Evolutionary conservation across 2,329 filamentous ascomycete genomes (phyloP).

Genomic region (Ophiostoma piceae): DNA sequence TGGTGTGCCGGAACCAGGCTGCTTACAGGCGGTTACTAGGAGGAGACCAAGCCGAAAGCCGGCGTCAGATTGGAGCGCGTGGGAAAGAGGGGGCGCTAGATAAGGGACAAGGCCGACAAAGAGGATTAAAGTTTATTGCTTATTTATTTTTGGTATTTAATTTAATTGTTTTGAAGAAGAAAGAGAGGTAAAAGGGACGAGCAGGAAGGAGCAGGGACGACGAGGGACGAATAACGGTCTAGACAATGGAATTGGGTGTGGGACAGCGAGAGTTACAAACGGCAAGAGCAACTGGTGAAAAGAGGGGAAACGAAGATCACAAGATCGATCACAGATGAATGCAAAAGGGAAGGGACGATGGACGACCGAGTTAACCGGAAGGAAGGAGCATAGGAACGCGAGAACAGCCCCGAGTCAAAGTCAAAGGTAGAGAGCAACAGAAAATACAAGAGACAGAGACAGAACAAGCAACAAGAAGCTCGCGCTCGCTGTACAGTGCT

Average conservation of each 20-base stretch:
- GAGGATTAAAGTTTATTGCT: neutral
- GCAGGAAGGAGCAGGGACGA: neutral
- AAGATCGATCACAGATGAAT: neutral
- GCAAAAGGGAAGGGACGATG: neutral
- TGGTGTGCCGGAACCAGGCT: neutral
- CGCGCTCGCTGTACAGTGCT: too few relatives aligned
- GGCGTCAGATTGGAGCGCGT: slow-evolving; percentile 18
- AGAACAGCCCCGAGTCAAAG: neutral
- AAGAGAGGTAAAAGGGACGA: neutral
- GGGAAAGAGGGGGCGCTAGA: neutral
- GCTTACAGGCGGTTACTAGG: neutral
- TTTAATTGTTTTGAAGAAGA: neutral
- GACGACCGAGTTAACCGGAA: neutral
- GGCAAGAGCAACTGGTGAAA: neutral
- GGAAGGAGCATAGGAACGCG: neutral
- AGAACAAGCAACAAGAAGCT: neutral
- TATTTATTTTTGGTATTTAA: neutral
- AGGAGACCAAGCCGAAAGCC: slow-evolving; percentile 19
- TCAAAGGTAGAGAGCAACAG: neutral
- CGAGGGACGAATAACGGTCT: neutral
- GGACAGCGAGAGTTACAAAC: neutral
- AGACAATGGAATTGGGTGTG: neutral
- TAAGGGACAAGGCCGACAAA: slow-evolving; percentile 8
- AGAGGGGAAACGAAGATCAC: neutral
- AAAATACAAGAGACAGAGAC: neutral